Evolutionary conservation across 1,284 basidiomycete genomes (phyloP), one percentile per base, ranked within the genome.

Genomic region (Papiliotrema laurentii): DNA sequence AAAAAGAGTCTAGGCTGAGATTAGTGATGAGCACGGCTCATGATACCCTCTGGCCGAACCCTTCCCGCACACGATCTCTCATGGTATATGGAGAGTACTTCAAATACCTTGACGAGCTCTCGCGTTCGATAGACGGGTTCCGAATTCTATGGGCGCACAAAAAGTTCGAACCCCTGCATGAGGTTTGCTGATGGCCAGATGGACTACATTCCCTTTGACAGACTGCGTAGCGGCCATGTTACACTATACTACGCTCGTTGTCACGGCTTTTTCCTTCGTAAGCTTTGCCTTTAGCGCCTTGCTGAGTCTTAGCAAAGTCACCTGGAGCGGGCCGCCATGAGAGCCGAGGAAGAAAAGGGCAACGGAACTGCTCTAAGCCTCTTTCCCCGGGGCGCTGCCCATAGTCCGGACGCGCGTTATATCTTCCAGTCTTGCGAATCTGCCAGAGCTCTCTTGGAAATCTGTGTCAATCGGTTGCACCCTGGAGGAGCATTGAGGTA

Each of bases 251-350:
- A 65, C 64, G 37, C 61, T 71, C 28, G 72, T 72, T 47, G 71
- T 73, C 40, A 72, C 67, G 40, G 69, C 72, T 3, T 75, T 75
- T 50, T 69, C 69, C 41, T 75, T 74, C 39, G 71, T 73, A 35
- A 63, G 71, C 60, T 6, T 3, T 13, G 7, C 1, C 6, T 5
- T 22, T 22, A 21, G 30, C 25, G 38, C 11, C 5, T 14, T 21
- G n/a, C 44, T 58, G 25, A 55, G 19, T 18, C 11, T 16, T 43
- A 72, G 70, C 71, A 73, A 68, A 71, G 71, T 11, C 73, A 75
- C 45, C 68, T 74, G n/a, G 68, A 73, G 49, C 59, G 73, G 25
- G 64, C 71, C 3, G 59, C 71, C 1, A 61, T 69, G 36, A 57
- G 68, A 21, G 68, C 70, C 2, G 68, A 71, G 36, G 61, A 68